Evolutionary conservation across 768 basidiomycete species (phyloP).

Genomic region (Trametes elegans): DNA sequence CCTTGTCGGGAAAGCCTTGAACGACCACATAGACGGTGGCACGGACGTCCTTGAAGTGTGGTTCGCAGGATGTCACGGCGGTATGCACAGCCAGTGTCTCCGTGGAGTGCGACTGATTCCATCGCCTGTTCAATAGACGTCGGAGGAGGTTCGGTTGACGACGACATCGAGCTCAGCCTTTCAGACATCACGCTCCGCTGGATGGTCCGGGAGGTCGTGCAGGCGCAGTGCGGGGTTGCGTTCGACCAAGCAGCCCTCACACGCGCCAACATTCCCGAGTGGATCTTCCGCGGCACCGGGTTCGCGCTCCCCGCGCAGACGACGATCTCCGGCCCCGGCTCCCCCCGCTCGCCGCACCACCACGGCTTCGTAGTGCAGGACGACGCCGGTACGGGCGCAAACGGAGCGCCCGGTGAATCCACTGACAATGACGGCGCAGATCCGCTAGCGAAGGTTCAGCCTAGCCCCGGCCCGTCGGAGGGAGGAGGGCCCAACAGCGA

Average conservation of each 20-base stretch:
- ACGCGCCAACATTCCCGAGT: constrained; percentile 38
- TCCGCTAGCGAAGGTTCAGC: not conserved
- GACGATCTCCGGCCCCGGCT: constrained; percentile 1
- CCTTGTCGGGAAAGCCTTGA: not conserved
- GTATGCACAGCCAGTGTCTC: constrained; percentile 32
- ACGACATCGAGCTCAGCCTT: constrained; percentile 43
- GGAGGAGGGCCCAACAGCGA: not conserved
- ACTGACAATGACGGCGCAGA: not conserved
- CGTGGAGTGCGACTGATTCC: not conserved
- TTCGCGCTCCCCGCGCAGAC: constrained; percentile 14
- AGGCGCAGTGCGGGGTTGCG: constrained; percentile 54
- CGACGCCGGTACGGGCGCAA: not conserved
- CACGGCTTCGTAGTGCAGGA: not conserved
- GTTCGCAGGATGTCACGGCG: constrained; percentile 73
- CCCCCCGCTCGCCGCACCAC: not conserved
- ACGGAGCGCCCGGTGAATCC: too few relatives aligned
- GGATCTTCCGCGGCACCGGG: constrained; percentile 18
- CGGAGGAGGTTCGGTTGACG: constrained; percentile 59
- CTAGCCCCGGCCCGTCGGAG: not conserved
- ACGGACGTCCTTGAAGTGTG: constrained; percentile 74
- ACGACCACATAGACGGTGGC: not conserved
- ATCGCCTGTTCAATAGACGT: constrained; percentile 44
- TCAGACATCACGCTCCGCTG: constrained; percentile 66
- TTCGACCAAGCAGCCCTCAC: constrained; percentile 53
- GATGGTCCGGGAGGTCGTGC: constrained; percentile 72